Conservation (phyloP, 805 yeast genomes). For the Ogataea glucozyma region DNA sequence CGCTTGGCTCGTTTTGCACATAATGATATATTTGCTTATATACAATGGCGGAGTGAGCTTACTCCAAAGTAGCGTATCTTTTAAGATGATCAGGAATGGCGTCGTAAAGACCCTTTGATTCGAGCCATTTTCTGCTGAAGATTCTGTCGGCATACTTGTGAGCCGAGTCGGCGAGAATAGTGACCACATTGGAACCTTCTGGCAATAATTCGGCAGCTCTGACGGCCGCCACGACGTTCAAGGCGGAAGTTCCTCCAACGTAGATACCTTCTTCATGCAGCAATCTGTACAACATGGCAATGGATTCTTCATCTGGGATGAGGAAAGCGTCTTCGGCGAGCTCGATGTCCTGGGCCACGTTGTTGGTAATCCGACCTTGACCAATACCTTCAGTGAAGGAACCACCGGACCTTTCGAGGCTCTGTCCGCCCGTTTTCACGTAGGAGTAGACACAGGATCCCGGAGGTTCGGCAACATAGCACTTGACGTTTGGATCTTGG, state of each 20-base stretch:
- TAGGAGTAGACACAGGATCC: constrained; percentile 84
- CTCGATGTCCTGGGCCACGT: constrained; percentile 70
- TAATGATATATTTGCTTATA: not conserved
- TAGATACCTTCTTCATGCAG: constrained; percentile 89
- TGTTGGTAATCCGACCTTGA: constrained; percentile 88
- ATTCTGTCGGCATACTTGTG: constrained; percentile 84
- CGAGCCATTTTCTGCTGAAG: constrained; percentile 76
- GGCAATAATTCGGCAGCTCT: constrained; percentile 76
- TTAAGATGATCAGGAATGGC: constrained; percentile 69
- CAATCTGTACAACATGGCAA: constrained; percentile 78
- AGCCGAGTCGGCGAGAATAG: constrained; percentile 87
- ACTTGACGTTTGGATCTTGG: constrained; percentile 59
- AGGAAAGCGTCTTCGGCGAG: constrained; percentile 77
- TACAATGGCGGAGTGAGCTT: constrained; percentile 5
- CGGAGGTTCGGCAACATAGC: constrained; percentile 89
- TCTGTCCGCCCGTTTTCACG: constrained; percentile 67
- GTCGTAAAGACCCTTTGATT: constrained; percentile 62
- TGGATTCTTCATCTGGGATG: constrained; percentile 77
- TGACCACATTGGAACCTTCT: constrained; percentile 78
- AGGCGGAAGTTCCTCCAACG: constrained; percentile 87
- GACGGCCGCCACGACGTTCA: constrained; percentile 87
- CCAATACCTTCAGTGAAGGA: constrained; percentile 97
- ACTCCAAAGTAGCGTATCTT: constrained; percentile 60
- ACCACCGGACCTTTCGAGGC: constrained; percentile 71
- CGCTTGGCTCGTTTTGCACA: too few relatives aligned